phyloP scores from a whole-genome alignment of 1,284 basidiomycete species.

The Ceratobasidium sp. region DNA sequence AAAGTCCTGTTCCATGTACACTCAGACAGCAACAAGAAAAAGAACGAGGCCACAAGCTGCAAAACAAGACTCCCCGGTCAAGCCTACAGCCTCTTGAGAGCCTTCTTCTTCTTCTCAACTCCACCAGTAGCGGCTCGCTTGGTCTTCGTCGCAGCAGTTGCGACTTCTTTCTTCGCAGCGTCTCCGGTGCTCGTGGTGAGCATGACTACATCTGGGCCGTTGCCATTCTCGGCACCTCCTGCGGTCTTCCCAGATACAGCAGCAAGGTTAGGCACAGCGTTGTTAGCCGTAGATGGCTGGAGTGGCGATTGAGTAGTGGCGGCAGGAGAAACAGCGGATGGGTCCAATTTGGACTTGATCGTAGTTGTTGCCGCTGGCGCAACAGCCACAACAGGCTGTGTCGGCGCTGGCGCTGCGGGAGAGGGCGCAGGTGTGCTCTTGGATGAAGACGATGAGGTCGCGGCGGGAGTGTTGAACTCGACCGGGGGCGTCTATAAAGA shows the following conservation, averaged over 20 bases:
- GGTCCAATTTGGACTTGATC: conserved; percentile 31
- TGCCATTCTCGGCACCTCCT: conserved; percentile 58
- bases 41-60: not conserved
- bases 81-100: conserved; percentile 73
- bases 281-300: conserved; percentile 57
- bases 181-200: conserved; percentile 48
- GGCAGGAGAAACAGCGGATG: conserved; percentile 1
- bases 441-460: conserved; percentile 40
- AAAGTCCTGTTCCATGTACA: not conserved
- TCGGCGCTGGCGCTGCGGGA: conserved; percentile 10
- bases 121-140: conserved; percentile 51
- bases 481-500: conserved; percentile 63
- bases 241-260: conserved; percentile 69
- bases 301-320: conserved; percentile 52
- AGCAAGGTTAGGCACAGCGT: conserved; percentile 61
- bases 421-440: not conserved
- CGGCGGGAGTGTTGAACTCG: conserved; percentile 66
- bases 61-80: not conserved
- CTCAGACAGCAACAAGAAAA: not conserved
- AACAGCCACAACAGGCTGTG: conserved; percentile 48
- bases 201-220: conserved; percentile 47
- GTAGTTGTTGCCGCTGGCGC: conserved; percentile 35
- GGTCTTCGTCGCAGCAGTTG: conserved; percentile 56
- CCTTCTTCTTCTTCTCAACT: conserved; percentile 82
- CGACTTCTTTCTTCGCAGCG: conserved; percentile 65